Conservation (phyloP, 345 rosid genomes). For the Limnanthes douglasii region DNA sequence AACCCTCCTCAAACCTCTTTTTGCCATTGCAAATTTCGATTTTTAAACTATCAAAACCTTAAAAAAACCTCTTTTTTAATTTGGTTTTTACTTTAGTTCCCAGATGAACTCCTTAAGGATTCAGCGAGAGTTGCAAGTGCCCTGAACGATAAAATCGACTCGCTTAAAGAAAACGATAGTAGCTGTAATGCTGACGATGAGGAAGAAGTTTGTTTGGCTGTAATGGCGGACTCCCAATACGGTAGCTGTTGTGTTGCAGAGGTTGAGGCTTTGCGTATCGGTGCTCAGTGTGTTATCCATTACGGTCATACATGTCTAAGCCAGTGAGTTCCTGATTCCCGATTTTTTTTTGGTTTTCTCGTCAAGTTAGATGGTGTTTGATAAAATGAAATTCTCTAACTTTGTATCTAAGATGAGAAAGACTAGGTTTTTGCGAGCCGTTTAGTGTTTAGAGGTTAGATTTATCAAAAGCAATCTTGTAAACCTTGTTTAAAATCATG, state of each 20-base stretch:
- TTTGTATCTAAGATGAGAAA: too few species aligned
- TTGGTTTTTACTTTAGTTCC: conserved; percentile 31
- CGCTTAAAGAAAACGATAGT: conserved; percentile 14
- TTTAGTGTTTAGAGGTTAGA: neutral
- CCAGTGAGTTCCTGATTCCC: conserved; percentile 40
- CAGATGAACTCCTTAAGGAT: conserved; percentile 68
- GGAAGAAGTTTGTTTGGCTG: conserved; percentile 40
- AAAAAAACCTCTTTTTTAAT: conserved; percentile 3
- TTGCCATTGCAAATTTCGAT: neutral
- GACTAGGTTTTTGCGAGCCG: neutral
- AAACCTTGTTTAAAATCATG: too few species aligned
- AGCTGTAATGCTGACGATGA: conserved; percentile 15
- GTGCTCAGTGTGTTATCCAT: conserved; percentile 74
- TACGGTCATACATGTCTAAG: conserved; percentile 92
- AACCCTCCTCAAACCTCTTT: conserved; percentile 4
- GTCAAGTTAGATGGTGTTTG: too few species aligned
- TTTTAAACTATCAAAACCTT: neutral
- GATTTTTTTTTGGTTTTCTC: neutral
- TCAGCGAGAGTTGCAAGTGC: conserved; percentile 40
- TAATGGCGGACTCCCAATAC: conserved; percentile 85
- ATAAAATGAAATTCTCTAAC: too few species aligned
- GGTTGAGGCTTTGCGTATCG: conserved; percentile 67
- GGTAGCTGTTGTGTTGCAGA: conserved; percentile 95
- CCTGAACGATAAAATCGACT: conserved; percentile 20
- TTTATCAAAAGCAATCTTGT: too few species aligned